Conservation (phyloP, 257 asterid species). For the Capsicum chinense region DNA sequence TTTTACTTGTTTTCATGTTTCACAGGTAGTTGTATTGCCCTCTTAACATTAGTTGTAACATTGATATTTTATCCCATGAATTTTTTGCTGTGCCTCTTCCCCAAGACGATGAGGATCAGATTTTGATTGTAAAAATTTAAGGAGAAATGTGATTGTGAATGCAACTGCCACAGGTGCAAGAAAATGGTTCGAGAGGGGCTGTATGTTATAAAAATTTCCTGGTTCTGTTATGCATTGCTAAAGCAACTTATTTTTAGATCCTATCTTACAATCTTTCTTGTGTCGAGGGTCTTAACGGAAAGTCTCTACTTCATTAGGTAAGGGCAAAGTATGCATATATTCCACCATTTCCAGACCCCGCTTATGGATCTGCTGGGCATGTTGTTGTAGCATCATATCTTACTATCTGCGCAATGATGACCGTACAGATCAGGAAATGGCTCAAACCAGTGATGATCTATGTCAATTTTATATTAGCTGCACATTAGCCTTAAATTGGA, state of each 20-base stretch:
- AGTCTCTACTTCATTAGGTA: no score
- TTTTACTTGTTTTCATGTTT: not conserved
- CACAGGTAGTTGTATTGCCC: not conserved
- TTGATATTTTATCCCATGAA: not conserved
- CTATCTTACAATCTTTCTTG: no score
- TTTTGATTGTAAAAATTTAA: not conserved
- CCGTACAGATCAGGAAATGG: not conserved
- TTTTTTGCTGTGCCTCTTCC: not conserved
- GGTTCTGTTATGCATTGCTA: not conserved
- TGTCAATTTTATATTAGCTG: not conserved
- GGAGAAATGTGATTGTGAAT: not conserved
- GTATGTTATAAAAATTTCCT: not conserved
- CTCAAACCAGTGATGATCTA: not conserved
- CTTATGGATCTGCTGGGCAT: no score
- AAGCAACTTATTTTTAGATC: not conserved
- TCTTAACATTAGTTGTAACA: not conserved
- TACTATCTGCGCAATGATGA: not conserved
- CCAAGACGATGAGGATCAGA: constrained; percentile 1
- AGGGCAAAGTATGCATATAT: no score
- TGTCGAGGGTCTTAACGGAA: no score
- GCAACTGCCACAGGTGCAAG: not conserved
- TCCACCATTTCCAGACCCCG: no score
- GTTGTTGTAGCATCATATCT: no score
- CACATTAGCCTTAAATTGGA: no score
- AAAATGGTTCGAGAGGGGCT: not conserved